phyloP scores from a whole-genome alignment of 2,329 filamentous ascomycete genomes.

The Cryphonectria radicalis region DNA sequence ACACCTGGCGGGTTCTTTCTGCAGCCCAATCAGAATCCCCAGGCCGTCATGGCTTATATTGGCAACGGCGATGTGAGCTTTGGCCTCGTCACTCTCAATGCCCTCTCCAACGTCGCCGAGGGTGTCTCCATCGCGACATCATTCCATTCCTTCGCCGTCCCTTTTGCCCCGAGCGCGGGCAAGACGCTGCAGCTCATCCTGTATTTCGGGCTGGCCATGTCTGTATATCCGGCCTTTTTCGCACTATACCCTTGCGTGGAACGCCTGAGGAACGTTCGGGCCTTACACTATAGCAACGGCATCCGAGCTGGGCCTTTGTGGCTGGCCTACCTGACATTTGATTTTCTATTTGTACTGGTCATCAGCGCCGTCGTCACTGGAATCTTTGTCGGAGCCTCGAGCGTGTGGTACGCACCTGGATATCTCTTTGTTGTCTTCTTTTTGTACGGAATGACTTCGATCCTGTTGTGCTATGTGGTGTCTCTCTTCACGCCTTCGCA shows the following conservation, averaged over 20 bases:
- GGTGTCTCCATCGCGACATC: conserved; percentile 72
- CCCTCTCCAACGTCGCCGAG: conserved; percentile 65
- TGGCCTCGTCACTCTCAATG: conserved; percentile 24
- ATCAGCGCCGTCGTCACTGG: conserved; percentile 68
- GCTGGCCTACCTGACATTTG: conserved; percentile 81
- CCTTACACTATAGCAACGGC: conserved; percentile 89
- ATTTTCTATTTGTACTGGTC: conserved; percentile 74
- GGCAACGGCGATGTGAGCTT: conserved; percentile 21
- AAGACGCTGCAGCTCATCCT: conserved; percentile 77
- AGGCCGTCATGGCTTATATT: conserved; percentile 25
- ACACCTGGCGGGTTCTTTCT: conserved; percentile 83
- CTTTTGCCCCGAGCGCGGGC: conserved; percentile 70
- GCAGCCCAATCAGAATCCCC: conserved; percentile 21
- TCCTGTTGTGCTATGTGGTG: conserved; percentile 76
- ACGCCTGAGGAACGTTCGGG: conserved; percentile 76
- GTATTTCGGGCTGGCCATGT: conserved; percentile 80
- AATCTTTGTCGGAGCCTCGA: conserved; percentile 62
- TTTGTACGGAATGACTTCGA: conserved; percentile 80
- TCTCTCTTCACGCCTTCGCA: conserved; percentile 63
- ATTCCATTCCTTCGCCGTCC: conserved; percentile 76
- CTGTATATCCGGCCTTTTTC: conserved; percentile 83
- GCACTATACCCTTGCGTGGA: conserved; percentile 88
- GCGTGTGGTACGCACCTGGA: conserved; percentile 76
- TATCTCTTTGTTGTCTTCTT: conserved; percentile 83
- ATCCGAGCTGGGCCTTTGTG: conserved; percentile 82